Percentiles rank a stretch among this genome's conserved stretches.
Conservation (phyloP, 352 stramenopile genomes). For the Peronospora farinosa region DNA sequence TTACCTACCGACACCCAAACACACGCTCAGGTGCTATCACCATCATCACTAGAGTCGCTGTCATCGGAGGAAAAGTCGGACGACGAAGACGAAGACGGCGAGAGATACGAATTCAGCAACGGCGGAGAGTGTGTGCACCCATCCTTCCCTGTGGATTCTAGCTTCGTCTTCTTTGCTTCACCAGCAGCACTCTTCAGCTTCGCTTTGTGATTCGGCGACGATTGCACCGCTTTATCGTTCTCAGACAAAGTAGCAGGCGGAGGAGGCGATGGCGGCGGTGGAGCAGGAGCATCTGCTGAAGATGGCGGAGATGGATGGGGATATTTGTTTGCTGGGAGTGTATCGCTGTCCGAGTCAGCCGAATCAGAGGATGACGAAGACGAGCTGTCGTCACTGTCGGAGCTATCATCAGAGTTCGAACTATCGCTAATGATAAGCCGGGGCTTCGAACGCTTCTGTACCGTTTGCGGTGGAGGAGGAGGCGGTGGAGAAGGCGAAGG, state of each 20-base stretch:
- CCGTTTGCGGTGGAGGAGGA: constrained; percentile 26
- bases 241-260: constrained; percentile 18
- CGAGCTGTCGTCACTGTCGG: constrained; percentile 25
- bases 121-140: constrained; percentile 32
- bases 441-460: constrained; percentile 26
- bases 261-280: constrained; percentile 27
- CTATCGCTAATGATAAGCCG: constrained; percentile 54
- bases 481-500: constrained; percentile 18
- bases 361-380: constrained; percentile 40
- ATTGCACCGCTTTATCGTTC: constrained; percentile 10
- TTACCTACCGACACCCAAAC: constrained; percentile 13
- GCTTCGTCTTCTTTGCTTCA: constrained; percentile 21
- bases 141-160: constrained; percentile 5
- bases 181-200: constrained; percentile 13
- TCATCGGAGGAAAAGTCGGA: constrained; percentile 76
- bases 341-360: constrained; percentile 31
- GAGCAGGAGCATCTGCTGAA: constrained; percentile 17
- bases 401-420: constrained; percentile 56
- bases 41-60: constrained; percentile 54
- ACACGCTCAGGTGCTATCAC: constrained; percentile 31
- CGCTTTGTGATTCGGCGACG: constrained; percentile 7
- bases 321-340: constrained; percentile 7
- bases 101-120: constrained; percentile 58
- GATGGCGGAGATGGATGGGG: constrained; percentile 20
- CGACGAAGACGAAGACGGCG: constrained; percentile 65